phyloP scores from a whole-genome alignment of 75 land plant genomes.

The Pinus taeda region DNA sequence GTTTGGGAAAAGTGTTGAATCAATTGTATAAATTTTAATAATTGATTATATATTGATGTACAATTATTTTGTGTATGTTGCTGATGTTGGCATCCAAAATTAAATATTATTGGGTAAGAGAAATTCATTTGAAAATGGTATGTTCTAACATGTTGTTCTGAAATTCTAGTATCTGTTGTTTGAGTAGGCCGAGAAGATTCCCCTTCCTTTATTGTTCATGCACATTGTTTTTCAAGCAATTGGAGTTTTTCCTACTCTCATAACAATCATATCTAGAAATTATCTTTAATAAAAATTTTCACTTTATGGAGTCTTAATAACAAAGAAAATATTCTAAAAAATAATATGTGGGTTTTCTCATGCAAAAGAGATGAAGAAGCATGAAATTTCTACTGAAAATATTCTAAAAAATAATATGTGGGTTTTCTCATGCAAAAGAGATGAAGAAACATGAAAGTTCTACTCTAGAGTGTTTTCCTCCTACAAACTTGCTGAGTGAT shows the following conservation, averaged over 20 bases:
- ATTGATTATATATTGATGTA: background rate
- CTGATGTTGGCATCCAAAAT: background rate
- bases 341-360: too few species aligned
- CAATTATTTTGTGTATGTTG: background rate
- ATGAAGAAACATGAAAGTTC: too few species aligned
- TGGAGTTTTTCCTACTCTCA: constrained; percentile 88
- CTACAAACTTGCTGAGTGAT: too few species aligned
- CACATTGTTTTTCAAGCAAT: constrained; percentile 97
- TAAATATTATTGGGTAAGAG: background rate
- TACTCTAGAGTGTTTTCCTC: too few species aligned
- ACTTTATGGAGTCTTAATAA: too few species aligned
- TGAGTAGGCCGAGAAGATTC: constrained; percentile 84
- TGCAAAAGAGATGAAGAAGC: too few species aligned
- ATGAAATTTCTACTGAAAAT: too few species aligned
- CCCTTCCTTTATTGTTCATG: constrained; percentile 93
- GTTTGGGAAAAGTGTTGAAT: constrained; percentile 82
- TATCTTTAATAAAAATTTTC: too few species aligned
- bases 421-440: too few species aligned
- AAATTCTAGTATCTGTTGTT: constrained; percentile 3
- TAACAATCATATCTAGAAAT: constrained; percentile 19
- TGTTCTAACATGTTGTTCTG: background rate
- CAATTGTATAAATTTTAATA: constrained; percentile 57
- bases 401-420: too few species aligned
- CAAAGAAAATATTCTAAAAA: too few species aligned
- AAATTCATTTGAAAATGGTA: background rate